Base-by-base conservation (phyloP, 176 grass and related monocot genomes). In the Secale cereale region DNA sequence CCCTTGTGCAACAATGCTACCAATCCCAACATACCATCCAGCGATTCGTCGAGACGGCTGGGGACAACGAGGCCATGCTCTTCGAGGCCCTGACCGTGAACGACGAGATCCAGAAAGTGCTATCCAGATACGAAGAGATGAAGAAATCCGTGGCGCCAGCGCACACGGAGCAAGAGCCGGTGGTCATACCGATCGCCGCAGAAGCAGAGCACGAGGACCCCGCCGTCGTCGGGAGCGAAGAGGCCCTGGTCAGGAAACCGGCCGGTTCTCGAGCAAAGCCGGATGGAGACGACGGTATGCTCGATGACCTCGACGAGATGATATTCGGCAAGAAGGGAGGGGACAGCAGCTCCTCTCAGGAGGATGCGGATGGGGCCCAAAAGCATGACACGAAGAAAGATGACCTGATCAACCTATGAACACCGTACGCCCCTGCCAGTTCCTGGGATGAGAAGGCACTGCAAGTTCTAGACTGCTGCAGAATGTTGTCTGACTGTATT, bases 31-130 rank as follows among this genome's bases (percentile, higher is more conserved):
- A 94, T 76, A 94, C 91, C 50, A 85, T 99, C 59, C 97, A 97
- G 93, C 87, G 82, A 85, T 94, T 99, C 80, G 88, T 99, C 13
- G 97, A 97, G 79, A 92, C 90, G 0, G 86, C 90, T 46, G 94
- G 78, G 77, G 90, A 94, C 52, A 90, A 96, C 3, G 97, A 97
- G 88, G 94, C 93, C 17, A 41, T 92, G 61, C 92, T 99, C 70
- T 99, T 92, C 85, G 97, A 99, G 80, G 97, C 97, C 77, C 88
- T 99, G 79, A 99, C 90, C 11, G 87, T 94, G 68, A 99, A 99
- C 1, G 97, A 97, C 77, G 97, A 99, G 88, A 70, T 99, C 37
- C 97, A 94, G 31, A 96, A 97, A 81, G 92, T 90, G 15, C 23
- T 99, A 67, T 86, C 91, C 73, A 92, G 91, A 85, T 99, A 92